phyloP scores from a whole-genome alignment of 345 rosid genomes.

The Eucalyptus dawsonii region DNA sequence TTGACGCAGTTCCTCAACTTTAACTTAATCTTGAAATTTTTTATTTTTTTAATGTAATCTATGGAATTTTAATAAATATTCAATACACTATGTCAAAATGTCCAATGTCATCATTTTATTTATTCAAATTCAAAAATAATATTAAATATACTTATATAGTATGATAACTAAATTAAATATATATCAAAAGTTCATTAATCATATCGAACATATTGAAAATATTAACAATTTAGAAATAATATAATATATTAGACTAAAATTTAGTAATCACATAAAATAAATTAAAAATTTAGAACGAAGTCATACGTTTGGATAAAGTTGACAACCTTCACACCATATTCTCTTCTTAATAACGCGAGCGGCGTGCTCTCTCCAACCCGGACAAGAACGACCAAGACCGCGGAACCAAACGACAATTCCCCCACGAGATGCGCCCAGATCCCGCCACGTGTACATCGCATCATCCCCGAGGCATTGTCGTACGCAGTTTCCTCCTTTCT shows the following conservation, averaged over 20 bases:
- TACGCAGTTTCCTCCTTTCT: too few species aligned
- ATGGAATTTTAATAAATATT: too few species aligned
- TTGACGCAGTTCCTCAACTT: too few species aligned
- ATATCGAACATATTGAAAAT: too few species aligned
- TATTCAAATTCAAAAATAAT: too few species aligned
- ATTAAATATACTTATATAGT: accelerated
- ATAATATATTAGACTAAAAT: too few species aligned
- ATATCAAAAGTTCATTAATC: too few species aligned
- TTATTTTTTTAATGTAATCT: too few species aligned
- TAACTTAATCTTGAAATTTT: too few species aligned
- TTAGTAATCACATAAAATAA: accelerated
- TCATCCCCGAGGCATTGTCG: background rate
- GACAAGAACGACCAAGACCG: background rate
- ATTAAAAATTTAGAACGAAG: accelerated
- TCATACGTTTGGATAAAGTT: accelerated
- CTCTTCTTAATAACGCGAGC: background rate
- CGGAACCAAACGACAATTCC: background rate
- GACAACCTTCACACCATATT: background rate
- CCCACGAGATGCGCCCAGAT: background rate
- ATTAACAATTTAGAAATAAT: too few species aligned
- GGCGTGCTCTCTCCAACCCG: background rate
- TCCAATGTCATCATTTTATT: too few species aligned
- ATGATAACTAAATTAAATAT: accelerated
- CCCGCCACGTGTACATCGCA: background rate
- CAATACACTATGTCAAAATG: too few species aligned